phyloP scores from a whole-genome alignment of 1,139 yeast genomes.

The Trichomonascaceae sp. region DNA sequence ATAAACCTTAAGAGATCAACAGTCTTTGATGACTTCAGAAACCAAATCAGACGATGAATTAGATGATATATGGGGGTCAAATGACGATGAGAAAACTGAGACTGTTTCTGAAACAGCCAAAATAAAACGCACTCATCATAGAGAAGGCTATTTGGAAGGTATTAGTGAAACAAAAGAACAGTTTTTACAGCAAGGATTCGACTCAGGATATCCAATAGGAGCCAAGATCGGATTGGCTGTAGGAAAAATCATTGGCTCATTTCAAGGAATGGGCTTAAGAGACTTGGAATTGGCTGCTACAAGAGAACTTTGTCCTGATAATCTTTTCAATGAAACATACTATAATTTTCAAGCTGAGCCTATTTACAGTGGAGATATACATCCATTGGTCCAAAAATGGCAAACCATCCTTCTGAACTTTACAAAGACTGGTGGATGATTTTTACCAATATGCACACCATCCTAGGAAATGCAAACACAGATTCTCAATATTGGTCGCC shows the following conservation, averaged over 20 bases:
- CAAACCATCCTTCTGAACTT: conserved; percentile 3
- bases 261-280: conserved; percentile 29
- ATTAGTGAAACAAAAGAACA: conserved; percentile 61
- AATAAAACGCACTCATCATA: conserved; percentile 60
- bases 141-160: conserved; percentile 84
- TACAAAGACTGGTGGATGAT: not conserved
- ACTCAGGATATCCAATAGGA: conserved; percentile 70
- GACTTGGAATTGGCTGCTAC: conserved; percentile 37
- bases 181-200: conserved; percentile 74
- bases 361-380: conserved; percentile 24
- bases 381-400: conserved; percentile 41
- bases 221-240: conserved; percentile 59
- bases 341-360: conserved; percentile 46
- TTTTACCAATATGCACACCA: conserved; percentile 98
- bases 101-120: conserved; percentile 16
- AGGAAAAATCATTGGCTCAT: conserved; percentile 58
- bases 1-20: too few relatives aligned
- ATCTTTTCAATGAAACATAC: conserved; percentile 44
- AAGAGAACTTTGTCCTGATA: conserved; percentile 46
- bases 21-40: not conserved
- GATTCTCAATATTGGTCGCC: conserved; percentile 92
- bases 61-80: conserved; percentile 16
- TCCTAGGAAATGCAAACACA: conserved; percentile 95
- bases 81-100: conserved; percentile 9
- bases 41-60: not conserved